Conservation (phyloP, 2,329 filamentous ascomycete species). For the Bipolaris zeicola region DNA sequence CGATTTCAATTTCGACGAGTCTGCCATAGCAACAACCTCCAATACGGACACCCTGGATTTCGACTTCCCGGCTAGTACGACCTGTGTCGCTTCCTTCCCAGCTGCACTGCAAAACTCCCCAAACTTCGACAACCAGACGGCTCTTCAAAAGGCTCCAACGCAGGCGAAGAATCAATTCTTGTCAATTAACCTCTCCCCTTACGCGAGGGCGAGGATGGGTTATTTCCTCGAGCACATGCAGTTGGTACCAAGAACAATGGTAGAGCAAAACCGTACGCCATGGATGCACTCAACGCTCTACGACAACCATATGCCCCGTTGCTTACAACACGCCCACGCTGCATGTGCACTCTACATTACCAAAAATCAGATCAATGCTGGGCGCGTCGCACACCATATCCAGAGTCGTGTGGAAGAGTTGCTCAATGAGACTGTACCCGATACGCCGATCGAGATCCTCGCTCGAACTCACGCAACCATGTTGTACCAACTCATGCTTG, state of each 20-base stretch:
- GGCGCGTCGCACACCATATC: conserved; percentile 58
- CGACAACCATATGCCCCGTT: conserved; percentile 57
- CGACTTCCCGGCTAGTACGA: conserved; percentile 44
- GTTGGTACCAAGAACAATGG: conserved; percentile 48
- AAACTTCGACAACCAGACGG: conserved; percentile 1
- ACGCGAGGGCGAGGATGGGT: conserved; percentile 29
- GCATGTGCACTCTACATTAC: conserved; percentile 60
- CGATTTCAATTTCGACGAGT: conserved; percentile 12
- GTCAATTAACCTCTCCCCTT: conserved; percentile 21
- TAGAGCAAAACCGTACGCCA: conserved; percentile 56
- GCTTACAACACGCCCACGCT: conserved; percentile 60
- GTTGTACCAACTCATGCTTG: conserved; percentile 37
- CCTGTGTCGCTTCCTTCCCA: conserved; percentile 59
- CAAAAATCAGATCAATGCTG: conserved; percentile 56
- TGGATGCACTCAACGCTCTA: conserved; percentile 63
- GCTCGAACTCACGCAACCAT: conserved; percentile 39
- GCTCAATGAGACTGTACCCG: conserved; percentile 29
- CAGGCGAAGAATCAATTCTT: conserved; percentile 13
- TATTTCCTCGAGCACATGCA: conserved; percentile 39
- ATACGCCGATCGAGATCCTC: conserved; percentile 26
- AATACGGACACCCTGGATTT: conserved; percentile 22
- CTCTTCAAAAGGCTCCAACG: background rate
- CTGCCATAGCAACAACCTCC: conserved; percentile 9
- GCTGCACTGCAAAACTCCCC: conserved; percentile 9
- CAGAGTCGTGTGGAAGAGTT: conserved; percentile 54